A percentile compares a stretch with the other conserved stretches of the same genome.
Evolutionary conservation across 1,284 basidiomycete genomes (phyloP).

Genomic region (Sporisorium reilianum): DNA sequence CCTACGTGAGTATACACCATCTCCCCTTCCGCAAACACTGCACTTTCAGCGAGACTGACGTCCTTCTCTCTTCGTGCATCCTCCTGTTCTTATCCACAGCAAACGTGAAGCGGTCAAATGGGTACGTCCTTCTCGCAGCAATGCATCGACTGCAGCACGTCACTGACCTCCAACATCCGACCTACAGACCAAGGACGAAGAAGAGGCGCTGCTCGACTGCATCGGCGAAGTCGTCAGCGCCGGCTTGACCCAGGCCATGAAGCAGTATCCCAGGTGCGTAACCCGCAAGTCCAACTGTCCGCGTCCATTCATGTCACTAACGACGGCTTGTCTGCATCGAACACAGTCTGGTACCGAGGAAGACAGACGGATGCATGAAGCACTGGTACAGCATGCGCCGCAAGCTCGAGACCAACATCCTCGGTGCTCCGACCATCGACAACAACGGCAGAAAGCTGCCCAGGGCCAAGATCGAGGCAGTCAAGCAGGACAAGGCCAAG

Average conservation of each 20-base stretch:
- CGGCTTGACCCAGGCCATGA: conserved; percentile 14
- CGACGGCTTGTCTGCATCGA: not conserved
- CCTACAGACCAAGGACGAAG: conserved; percentile 26
- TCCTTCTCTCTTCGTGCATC: too few species aligned
- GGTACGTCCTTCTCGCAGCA: not conserved
- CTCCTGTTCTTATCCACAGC: too few species aligned
- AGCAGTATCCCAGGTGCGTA: conserved; percentile 16
- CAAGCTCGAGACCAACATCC: conserved; percentile 7
- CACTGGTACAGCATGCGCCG: conserved; percentile 24
- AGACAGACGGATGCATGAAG: not conserved
- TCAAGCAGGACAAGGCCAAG: not conserved
- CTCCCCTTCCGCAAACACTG: not conserved
- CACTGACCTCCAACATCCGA: not conserved
- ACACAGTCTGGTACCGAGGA: conserved; percentile 11
- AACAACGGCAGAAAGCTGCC: conserved; percentile 20
- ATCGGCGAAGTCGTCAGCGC: not conserved
- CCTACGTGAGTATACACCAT: not conserved
- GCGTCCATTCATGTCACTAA: not conserved
- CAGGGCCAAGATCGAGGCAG: conserved; percentile 9
- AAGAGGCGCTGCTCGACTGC: conserved; percentile 14
- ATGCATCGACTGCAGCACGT: not conserved
- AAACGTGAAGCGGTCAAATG: not conserved
- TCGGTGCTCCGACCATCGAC: conserved; percentile 22
- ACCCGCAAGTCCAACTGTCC: too few species aligned
- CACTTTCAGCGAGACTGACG: too few species aligned